Conservation (phyloP, 306 rosid genomes). For the Crotalaria pallida region DNA sequence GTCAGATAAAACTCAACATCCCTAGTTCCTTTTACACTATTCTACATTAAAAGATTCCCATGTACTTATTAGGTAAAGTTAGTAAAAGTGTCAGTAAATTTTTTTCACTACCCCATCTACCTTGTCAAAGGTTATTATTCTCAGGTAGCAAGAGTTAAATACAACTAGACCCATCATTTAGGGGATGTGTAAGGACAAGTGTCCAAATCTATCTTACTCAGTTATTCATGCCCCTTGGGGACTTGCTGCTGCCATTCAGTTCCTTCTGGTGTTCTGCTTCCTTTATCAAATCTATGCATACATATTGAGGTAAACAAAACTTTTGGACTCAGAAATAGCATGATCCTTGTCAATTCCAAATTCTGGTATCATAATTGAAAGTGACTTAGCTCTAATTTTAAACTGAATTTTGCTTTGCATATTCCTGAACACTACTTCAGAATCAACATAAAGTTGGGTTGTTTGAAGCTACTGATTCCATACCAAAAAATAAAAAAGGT, state of each 20-base stretch:
- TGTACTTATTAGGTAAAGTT: not conserved
- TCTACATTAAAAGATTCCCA: not conserved
- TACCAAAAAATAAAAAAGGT: not conserved
- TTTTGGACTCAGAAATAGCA: not conserved
- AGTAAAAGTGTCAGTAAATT: not conserved
- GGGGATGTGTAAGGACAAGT: slow-evolving; percentile 16
- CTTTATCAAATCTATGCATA: slow-evolving; percentile 12
- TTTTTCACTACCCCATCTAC: not conserved
- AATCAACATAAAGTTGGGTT: slow-evolving; percentile 26
- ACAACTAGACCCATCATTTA: slow-evolving; percentile 16
- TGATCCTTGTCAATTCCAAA: not conserved
- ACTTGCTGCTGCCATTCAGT: not conserved
- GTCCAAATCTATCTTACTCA: slow-evolving; percentile 20
- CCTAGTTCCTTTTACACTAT: not conserved
- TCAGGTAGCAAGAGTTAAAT: slow-evolving; percentile 17
- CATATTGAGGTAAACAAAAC: slow-evolving; percentile 7
- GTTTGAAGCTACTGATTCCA: slow-evolving; percentile 30
- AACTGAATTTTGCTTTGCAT: slow-evolving; percentile 15
- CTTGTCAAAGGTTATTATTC: slow-evolving; percentile 23
- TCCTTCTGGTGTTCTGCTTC: slow-evolving; percentile 15
- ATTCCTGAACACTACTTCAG: slow-evolving; percentile 29
- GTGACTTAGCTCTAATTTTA: not conserved
- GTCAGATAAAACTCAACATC: not conserved
- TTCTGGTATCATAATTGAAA: not conserved
- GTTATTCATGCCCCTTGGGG: slow-evolving; percentile 16